A percentile compares a stretch with the other conserved stretches of the same genome.
phyloP scores from a whole-genome alignment of 1,284 basidiomycete species.

The Sporisorium reilianum region DNA sequence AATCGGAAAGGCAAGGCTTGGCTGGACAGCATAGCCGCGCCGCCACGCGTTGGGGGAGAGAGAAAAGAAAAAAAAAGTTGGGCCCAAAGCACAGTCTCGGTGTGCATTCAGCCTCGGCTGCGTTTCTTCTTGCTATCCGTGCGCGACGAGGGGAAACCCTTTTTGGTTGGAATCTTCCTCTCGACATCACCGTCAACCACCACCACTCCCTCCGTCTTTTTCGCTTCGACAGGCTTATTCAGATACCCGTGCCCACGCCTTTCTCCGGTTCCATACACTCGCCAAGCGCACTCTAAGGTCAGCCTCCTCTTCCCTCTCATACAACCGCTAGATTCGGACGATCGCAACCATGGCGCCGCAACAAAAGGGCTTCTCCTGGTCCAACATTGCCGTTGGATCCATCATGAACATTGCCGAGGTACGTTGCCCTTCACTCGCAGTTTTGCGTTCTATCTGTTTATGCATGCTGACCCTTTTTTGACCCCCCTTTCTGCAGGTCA shows the following conservation, averaged over 20 bases:
- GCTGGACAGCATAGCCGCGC: neutral
- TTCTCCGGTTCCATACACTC: neutral
- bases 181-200: neutral
- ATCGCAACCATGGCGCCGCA: constrained; percentile 71
- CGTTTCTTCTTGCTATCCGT: constrained; percentile 9
- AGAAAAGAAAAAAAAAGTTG: neutral
- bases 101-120: neutral
- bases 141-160: constrained; percentile 2
- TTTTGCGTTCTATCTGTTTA: neutral
- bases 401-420: constrained; percentile 82
- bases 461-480: constrained; percentile 13
- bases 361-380: constrained; percentile 92
- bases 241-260: neutral
- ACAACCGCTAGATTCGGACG: neutral
- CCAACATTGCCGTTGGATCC: constrained; percentile 96
- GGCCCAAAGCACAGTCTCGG: neutral
- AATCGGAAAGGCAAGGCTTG: neutral
- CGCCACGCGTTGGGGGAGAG: neutral
- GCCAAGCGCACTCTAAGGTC: neutral
- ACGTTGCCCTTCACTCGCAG: constrained; percentile 73
- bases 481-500: constrained; percentile 75
- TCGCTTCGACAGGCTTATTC: constrained; percentile 4
- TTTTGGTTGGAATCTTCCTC: too few relatives aligned
- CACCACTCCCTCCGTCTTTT: neutral
- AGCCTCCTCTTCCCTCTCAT: neutral